phyloP scores from a whole-genome alignment of 305 asterid genomes.

The Nicotiana rustica region DNA sequence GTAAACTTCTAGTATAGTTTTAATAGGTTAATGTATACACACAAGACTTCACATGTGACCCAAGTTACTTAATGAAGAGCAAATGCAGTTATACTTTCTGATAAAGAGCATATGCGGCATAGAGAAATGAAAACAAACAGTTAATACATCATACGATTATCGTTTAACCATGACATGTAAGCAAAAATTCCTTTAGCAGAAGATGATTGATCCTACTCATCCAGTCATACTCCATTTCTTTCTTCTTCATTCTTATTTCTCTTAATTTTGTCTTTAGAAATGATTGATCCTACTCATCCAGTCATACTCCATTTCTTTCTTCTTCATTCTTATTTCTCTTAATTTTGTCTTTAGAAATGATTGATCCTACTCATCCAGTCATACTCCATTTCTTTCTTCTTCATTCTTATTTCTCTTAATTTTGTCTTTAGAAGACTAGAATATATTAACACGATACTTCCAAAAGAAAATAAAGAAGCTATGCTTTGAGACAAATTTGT shows the following conservation, averaged over 20 bases:
- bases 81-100: neutral
- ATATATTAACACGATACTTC: neutral
- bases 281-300: constrained; percentile 19
- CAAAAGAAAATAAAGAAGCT: constrained; percentile 27
- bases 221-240: constrained; percentile 7
- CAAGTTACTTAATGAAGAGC: constrained; percentile 16
- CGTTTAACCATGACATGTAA: neutral
- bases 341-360: neutral
- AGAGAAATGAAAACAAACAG: constrained; percentile 25
- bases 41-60: neutral
- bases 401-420: constrained; percentile 17
- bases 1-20: neutral
- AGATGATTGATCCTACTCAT: constrained; percentile 14
- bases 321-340: constrained; percentile 19
- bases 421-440: neutral
- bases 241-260: constrained; percentile 5
- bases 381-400: constrained; percentile 6
- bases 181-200: constrained; percentile 17
- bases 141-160: neutral
- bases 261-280: neutral
- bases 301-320: neutral
- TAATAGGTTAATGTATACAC: too few relatives aligned
- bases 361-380: constrained; percentile 29
- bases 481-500: constrained; percentile 8
- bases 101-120: neutral